phyloP scores from a whole-genome alignment of 805 yeast species.

The Starmera caribaea region DNA sequence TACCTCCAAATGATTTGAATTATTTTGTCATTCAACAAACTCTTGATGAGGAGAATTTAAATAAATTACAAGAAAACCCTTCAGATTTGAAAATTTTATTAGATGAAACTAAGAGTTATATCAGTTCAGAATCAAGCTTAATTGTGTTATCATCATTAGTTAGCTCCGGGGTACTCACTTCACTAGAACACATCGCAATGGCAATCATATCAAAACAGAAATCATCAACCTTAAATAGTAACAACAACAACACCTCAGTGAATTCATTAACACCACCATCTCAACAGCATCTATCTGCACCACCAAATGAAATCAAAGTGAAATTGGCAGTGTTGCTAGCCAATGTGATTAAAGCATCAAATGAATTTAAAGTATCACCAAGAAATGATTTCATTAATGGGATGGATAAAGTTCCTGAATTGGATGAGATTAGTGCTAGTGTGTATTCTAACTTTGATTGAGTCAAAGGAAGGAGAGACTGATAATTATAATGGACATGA shows the following conservation, averaged over 20 bases:
- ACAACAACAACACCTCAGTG: too few species aligned
- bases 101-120: slow-evolving; percentile 33
- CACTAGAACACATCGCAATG: slow-evolving; percentile 21
- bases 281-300: slow-evolving; percentile 3
- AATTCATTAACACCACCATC: too few species aligned
- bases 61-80: slow-evolving; percentile 17
- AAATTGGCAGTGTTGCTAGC: slow-evolving; percentile 68
- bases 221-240: slow-evolving; percentile 3
- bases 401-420: slow-evolving; percentile 45
- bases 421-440: slow-evolving; percentile 84
- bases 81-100: slow-evolving; percentile 24
- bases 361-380: slow-evolving; percentile 35
- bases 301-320: slow-evolving; percentile 20
- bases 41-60: slow-evolving; percentile 30
- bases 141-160: slow-evolving; percentile 27
- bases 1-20: slow-evolving; percentile 46
- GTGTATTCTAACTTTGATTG: slow-evolving; percentile 69
- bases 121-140: slow-evolving; percentile 26
- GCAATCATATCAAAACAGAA: slow-evolving; percentile 10
- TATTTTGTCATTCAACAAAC: slow-evolving; percentile 47
- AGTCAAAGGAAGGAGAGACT: not conserved
- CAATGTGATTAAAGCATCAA: slow-evolving; percentile 55
- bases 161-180: slow-evolving; percentile 24
- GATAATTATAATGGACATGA: too few species aligned
- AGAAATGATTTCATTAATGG: slow-evolving; percentile 34